These are phyloP conservation scores for Incumbomyces lentus DNA, from an alignment of 2,329 filamentous ascomycete species.

Conservation along the genomic window DNA sequence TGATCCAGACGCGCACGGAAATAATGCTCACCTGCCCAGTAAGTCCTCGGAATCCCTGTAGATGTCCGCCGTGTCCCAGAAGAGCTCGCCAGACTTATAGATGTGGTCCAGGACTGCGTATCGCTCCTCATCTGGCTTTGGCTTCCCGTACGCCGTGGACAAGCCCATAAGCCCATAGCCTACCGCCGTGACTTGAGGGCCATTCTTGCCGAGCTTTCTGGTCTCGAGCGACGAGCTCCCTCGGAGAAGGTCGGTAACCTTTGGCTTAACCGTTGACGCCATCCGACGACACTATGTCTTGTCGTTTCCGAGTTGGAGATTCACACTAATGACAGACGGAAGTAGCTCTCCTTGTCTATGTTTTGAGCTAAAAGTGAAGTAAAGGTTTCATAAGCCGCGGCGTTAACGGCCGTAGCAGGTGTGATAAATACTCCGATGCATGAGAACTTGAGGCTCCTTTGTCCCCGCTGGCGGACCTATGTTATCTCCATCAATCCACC, in stretches of 20 bases:
- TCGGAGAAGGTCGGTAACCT: too few species aligned
- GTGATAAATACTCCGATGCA: too few species aligned
- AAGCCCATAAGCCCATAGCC: slow-evolving; percentile 23
- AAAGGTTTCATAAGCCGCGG: too few species aligned
- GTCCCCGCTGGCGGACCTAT: too few species aligned
- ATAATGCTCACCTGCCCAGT: slow-evolving; percentile 19
- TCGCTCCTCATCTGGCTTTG: slow-evolving; percentile 39
- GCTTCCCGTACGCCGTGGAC: slow-evolving; percentile 35
- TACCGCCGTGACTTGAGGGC: slow-evolving; percentile 23
- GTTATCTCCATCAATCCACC: too few species aligned
- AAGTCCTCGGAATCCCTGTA: slow-evolving; percentile 26
- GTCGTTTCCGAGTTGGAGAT: too few species aligned
- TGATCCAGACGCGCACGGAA: background rate
- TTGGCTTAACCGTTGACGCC: background rate
- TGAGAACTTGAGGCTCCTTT: too few species aligned
- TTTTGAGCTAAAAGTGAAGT: too few species aligned
- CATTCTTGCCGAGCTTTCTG: slow-evolving; percentile 23
- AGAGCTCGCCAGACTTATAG: slow-evolving; percentile 23
- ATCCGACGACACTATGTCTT: too few species aligned
- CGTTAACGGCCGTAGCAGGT: too few species aligned
- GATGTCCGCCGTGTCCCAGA: slow-evolving; percentile 28
- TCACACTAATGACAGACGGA: too few species aligned
- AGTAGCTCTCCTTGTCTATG: too few species aligned
- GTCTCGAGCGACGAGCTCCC: slow-evolving; percentile 4
- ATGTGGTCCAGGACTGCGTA: slow-evolving; percentile 33